Conservation (phyloP, 192 early-diverging fungal species). For the Bifiguratus adelaidae region DNA sequence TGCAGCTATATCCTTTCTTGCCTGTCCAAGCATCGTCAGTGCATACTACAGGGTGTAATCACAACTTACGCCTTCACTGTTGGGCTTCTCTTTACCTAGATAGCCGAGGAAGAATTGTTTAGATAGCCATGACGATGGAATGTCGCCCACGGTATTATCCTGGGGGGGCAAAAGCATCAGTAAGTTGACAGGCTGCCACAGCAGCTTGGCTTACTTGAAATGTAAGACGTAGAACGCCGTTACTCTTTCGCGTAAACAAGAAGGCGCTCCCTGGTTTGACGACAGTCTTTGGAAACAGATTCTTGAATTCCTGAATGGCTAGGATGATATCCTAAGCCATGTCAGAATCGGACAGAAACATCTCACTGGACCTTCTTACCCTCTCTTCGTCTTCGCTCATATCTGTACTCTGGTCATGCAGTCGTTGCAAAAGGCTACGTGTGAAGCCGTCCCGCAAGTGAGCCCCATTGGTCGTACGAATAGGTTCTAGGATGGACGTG, state of each 20-base stretch:
- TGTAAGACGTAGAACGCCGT: conserved; percentile 23
- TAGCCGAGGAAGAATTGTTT: conserved; percentile 40
- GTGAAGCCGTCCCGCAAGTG: conserved; percentile 50
- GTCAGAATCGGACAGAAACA: too few species aligned
- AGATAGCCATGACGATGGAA: conserved; percentile 32
- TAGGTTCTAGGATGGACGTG: conserved; percentile 20
- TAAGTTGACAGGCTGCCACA: background rate
- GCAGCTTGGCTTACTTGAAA: conserved; percentile 10
- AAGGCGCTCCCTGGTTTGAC: conserved; percentile 32
- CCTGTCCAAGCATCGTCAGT: too few species aligned
- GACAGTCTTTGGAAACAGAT: conserved; percentile 30
- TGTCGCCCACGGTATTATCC: conserved; percentile 28
- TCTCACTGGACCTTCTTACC: too few species aligned
- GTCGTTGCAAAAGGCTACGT: conserved; percentile 24
- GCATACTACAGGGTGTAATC: too few species aligned
- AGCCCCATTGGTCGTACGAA: conserved; percentile 29
- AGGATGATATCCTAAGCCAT: conserved; percentile 34
- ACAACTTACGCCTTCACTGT: conserved; percentile 26
- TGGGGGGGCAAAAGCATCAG: conserved; percentile 3
- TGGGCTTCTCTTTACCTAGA: conserved; percentile 27
- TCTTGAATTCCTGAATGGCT: conserved; percentile 38
- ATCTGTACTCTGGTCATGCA: conserved; percentile 18
- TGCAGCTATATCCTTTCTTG: too few species aligned
- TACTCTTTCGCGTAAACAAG: conserved; percentile 29
- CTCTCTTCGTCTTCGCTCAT: conserved; percentile 27